A percentile compares a stretch with the other conserved stretches of the same genome.
phyloP scores from a whole-genome alignment of 768 basidiomycete genomes.

The Collybiopsis luxurians region DNA sequence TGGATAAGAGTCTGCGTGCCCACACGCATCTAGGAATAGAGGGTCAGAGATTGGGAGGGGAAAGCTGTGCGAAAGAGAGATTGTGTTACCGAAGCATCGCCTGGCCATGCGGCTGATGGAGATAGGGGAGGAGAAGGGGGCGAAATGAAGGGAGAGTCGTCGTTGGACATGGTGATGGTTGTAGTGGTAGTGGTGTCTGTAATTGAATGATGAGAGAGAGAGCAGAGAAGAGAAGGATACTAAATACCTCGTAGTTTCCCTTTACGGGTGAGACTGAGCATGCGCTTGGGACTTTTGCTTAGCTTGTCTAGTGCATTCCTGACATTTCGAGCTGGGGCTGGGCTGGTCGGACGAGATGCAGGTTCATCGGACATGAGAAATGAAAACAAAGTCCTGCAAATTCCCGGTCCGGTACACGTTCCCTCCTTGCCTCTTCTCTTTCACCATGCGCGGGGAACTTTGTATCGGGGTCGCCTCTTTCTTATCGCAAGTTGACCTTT shows the following conservation, averaged over 20 bases:
- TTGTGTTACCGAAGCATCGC: conserved; percentile 60
- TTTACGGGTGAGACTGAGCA: conserved; percentile 56
- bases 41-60: neutral
- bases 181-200: no score
- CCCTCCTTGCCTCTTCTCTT: conserved; percentile 15
- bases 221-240: no score
- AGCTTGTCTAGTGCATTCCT: conserved; percentile 29
- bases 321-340: conserved; percentile 38
- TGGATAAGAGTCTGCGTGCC: conserved; percentile 90
- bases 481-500: conserved; percentile 56
- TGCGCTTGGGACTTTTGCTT: conserved; percentile 32
- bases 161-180: no score
- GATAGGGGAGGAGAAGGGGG: conserved; percentile 63
- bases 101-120: conserved; percentile 49
- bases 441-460: conserved; percentile 67
- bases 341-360: conserved; percentile 20
- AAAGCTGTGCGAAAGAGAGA: conserved; percentile 9
- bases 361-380: neutral
- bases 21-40: conserved; percentile 64
- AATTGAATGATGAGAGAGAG: no score
- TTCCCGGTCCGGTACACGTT: conserved; percentile 15
- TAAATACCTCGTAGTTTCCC: conserved; percentile 34
- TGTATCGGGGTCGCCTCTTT: conserved; percentile 72
- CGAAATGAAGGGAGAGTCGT: conserved; percentile 68
- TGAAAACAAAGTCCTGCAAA: neutral